Evolutionary conservation across 257 asterid species (phyloP), one percentile per base, ranked within the genome.

Genomic region (Solanum sparsipilum): DNA sequence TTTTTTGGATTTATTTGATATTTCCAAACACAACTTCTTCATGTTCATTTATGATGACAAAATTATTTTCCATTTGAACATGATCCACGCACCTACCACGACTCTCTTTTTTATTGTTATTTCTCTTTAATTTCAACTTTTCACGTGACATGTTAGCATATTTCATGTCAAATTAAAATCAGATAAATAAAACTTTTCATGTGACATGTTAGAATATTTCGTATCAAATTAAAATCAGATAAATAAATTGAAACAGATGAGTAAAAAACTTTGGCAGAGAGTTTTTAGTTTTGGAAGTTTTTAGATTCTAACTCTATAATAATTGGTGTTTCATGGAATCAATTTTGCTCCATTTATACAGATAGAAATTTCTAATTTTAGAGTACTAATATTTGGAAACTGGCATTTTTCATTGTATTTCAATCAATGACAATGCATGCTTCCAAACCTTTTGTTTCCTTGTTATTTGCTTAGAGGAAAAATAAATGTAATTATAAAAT

Each of bases 121-220:
- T 31, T 31, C 3, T 31, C 32, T 21, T 20, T 21, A 3, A 21
- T 60, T 8, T 60, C 12, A 60, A 21, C 1, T 60, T 21, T 52
- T 52, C 4, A 16, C 0, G 63, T 52, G 23, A 52, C 0, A 52
- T 2, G 0, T 16, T 52, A 13, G 20, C 2, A 46, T 1, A 4
- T 16, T 52, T 16, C 0, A 16, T 15, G 34, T 32, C 1, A 46
- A 20, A 52, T 52, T 16, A 52, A 52, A 52, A 52, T 48, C 21
- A 48, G 3, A 52, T 1, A 46, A 13, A 46, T 13, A 46, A 15
- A 48, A 16, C 0, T 0, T 5, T 48, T 48, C 60, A 48, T 16
- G 23, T 48, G 60, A 16, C 0, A 48, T 48, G 3, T 48, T 48
- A 16, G 15, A 1, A 11, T 11, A 41, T 41, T 41, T 41, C 2